These are phyloP conservation scores for Zoysia pacifica DNA, from an alignment of 176 grass and related monocot species.

Conservation along the genomic window DNA sequence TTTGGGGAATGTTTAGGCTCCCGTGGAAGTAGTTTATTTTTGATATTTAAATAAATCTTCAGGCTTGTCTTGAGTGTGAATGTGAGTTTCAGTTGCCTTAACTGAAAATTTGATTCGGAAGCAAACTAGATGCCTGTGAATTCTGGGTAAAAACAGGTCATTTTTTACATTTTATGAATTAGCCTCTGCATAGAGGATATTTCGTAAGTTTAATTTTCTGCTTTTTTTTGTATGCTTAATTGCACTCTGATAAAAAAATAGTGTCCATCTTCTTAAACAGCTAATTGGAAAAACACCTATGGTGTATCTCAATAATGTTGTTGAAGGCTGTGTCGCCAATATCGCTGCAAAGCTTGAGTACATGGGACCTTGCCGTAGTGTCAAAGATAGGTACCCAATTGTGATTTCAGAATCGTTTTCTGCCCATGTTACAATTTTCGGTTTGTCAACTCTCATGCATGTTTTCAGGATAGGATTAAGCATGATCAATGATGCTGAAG, in stretches of 20 bases:
- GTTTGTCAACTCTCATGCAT: slow-evolving; percentile 27
- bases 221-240: background rate
- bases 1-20: background rate
- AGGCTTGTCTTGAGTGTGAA: background rate
- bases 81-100: background rate
- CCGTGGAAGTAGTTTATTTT: no score
- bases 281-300: slow-evolving; percentile 93
- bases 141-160: background rate
- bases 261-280: slow-evolving; percentile 45
- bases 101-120: background rate
- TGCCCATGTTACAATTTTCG: slow-evolving; percentile 2
- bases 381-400: slow-evolving; percentile 80
- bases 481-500: slow-evolving; percentile 96
- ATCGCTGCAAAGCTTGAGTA: slow-evolving; percentile 96
- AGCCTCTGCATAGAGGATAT: background rate
- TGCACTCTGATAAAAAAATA: slow-evolving; percentile 22
- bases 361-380: slow-evolving; percentile 81
- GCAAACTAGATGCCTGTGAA: background rate
- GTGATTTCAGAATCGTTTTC: slow-evolving; percentile 3
- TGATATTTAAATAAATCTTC: background rate
- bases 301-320: slow-evolving; percentile 91
- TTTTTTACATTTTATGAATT: background rate
- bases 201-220: background rate
- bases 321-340: slow-evolving; percentile 80
- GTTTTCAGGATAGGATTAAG: slow-evolving; percentile 71